These are phyloP conservation scores for Stipa capillata DNA, from an alignment of 176 grass and related monocot species.

Conservation along the genomic window DNA sequence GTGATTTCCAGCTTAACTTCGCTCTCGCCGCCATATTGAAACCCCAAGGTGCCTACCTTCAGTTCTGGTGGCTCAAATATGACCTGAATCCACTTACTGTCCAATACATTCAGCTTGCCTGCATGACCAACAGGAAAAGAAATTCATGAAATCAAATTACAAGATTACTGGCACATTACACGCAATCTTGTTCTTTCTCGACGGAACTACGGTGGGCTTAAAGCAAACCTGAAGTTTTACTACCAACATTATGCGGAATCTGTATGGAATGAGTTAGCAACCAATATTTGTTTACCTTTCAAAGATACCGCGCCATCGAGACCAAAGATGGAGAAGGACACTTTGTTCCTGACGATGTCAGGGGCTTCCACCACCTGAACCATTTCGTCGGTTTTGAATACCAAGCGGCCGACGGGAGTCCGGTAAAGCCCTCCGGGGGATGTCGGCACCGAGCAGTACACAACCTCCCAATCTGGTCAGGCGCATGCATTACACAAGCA, in stretches of 20 bases:
- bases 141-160: no score
- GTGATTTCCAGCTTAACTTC: slow-evolving; percentile 94
- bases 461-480: slow-evolving; percentile 72
- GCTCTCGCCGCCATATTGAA: slow-evolving; percentile 74
- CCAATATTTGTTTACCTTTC: slow-evolving; percentile 39
- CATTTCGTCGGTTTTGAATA: slow-evolving; percentile 91
- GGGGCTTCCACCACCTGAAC: slow-evolving; percentile 75
- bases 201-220: neutral
- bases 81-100: slow-evolving; percentile 91
- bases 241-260: neutral
- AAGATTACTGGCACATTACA: neutral
- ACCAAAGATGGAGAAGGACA: slow-evolving; percentile 69
- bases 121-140: neutral
- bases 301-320: slow-evolving; percentile 71
- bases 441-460: slow-evolving; percentile 82
- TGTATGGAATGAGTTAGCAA: neutral
- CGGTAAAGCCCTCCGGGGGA: slow-evolving; percentile 80
- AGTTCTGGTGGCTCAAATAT: slow-evolving; percentile 79
- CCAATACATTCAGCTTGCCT: slow-evolving; percentile 78
- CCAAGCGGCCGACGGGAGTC: slow-evolving; percentile 56
- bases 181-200: neutral
- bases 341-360: slow-evolving; percentile 56
- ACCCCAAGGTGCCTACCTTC: slow-evolving; percentile 65
- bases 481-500: neutral
- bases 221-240: neutral